Conservation (phyloP, 257 asterid genomes). For the Salvia hispanica region DNA sequence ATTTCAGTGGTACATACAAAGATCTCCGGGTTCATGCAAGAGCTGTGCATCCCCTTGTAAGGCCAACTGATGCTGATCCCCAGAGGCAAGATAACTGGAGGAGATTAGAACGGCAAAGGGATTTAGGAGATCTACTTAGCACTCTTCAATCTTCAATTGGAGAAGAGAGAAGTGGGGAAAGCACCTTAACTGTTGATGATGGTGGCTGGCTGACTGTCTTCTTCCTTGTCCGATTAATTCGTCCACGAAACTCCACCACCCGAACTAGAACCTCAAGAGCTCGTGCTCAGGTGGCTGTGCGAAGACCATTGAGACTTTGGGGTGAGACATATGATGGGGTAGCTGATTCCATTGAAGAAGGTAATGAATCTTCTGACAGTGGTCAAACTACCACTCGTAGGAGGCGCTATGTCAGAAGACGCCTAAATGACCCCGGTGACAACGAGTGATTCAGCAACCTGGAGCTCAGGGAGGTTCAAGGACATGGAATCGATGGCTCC, state of each 20-base stretch:
- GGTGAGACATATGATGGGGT: conserved; percentile 65
- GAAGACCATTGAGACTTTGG: conserved; percentile 62
- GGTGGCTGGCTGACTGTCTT: conserved; percentile 72
- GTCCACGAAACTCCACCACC: conserved; percentile 53
- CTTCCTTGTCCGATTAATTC: conserved; percentile 64
- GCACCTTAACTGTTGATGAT: conserved; percentile 56
- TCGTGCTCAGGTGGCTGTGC: conserved; percentile 49
- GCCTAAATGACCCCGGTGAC: conserved; percentile 22
- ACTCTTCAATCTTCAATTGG: conserved; percentile 72
- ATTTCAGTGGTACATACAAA: conserved; percentile 66
- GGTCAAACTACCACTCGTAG: conserved; percentile 27
- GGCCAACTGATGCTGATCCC: conserved; percentile 80
- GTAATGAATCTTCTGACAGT: conserved; percentile 20
- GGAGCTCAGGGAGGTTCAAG: conserved; percentile 14
- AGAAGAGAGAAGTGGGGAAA: conserved; percentile 61
- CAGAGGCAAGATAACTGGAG: conserved; percentile 86
- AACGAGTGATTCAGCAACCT: conserved; percentile 1
- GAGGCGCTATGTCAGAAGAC: conserved; percentile 41
- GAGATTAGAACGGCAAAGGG: conserved; percentile 80
- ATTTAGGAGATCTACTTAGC: conserved; percentile 72
- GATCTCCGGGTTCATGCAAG: conserved; percentile 88
- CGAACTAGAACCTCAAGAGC: conserved; percentile 54
- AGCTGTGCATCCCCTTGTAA: conserved; percentile 65
- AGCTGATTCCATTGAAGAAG: conserved; percentile 44
- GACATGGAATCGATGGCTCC: neutral